Percentiles rank a stretch among this genome's conserved stretches.
Evolutionary conservation across 345 rosid species (phyloP).

Genomic region (Pistacia integerrima): DNA sequence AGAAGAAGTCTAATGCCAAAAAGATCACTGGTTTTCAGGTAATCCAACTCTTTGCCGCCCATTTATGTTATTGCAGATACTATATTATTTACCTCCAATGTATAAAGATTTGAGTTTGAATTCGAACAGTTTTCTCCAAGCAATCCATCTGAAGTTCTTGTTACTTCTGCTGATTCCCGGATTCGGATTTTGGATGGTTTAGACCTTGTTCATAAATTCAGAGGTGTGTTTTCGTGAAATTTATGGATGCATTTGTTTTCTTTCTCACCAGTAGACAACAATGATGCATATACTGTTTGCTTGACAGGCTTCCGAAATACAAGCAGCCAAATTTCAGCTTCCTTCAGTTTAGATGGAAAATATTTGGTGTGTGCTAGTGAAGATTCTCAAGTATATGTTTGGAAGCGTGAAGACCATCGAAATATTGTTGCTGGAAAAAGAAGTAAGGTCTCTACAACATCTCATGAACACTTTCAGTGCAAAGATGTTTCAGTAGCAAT

Average conservation of each 20-base stretch:
- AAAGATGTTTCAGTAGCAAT: slow-evolving; percentile 88
- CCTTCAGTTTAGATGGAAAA: slow-evolving; percentile 71
- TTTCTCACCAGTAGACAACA: not conserved
- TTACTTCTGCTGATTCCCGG: slow-evolving; percentile 90
- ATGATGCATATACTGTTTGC: not conserved
- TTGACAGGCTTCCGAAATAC: slow-evolving; percentile 73
- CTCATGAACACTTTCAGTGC: slow-evolving; percentile 73
- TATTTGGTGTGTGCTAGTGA: slow-evolving; percentile 77
- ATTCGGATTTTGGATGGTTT: slow-evolving; percentile 70
- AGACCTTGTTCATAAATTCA: slow-evolving; percentile 64
- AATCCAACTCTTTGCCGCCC: slow-evolving; percentile 5
- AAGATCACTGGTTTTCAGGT: slow-evolving; percentile 98
- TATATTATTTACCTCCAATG: not conserved
- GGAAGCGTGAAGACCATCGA: slow-evolving; percentile 66
- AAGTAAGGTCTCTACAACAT: slow-evolving; percentile 33
- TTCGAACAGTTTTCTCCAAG: slow-evolving; percentile 64
- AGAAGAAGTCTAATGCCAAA: slow-evolving; percentile 60
- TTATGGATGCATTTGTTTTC: not conserved
- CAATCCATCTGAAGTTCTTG: slow-evolving; percentile 78
- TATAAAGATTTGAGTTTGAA: slow-evolving; percentile 15
- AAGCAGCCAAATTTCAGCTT: slow-evolving; percentile 87
- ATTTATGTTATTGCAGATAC: not conserved
- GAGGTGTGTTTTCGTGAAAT: slow-evolving; percentile 46
- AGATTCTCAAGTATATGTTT: slow-evolving; percentile 81
- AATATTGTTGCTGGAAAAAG: slow-evolving; percentile 45